These are phyloP conservation scores for Quambalaria eucalypti DNA, from an alignment of 1,284 basidiomycete species.

Conservation along the genomic window DNA sequence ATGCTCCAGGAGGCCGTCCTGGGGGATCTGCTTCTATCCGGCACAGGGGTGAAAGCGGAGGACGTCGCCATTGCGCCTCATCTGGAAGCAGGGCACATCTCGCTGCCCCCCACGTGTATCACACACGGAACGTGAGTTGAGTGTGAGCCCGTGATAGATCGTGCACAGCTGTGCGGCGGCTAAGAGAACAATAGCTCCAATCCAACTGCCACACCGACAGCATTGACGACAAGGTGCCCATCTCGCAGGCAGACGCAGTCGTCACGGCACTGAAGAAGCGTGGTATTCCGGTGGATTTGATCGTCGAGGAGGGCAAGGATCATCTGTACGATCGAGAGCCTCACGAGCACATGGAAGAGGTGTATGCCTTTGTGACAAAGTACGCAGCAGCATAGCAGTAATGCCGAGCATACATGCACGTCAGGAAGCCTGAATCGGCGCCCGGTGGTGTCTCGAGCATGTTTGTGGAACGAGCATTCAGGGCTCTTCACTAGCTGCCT, in stretches of 20 bases:
- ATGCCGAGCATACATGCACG: too few relatives aligned
- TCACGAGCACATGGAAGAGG: slow-evolving; percentile 13
- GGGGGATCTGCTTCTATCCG: slow-evolving; percentile 21
- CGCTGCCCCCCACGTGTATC: slow-evolving; percentile 20
- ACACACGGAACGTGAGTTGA: slow-evolving; percentile 22
- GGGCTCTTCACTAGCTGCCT: too few relatives aligned
- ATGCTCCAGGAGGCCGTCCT: slow-evolving; percentile 14
- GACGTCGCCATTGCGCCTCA: slow-evolving; percentile 20
- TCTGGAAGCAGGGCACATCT: slow-evolving; percentile 10
- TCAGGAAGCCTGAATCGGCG: too few relatives aligned
- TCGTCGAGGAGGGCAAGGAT: slow-evolving; percentile 20
- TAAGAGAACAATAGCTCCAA: too few relatives aligned
- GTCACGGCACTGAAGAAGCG: slow-evolving; percentile 15
- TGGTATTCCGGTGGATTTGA: slow-evolving; percentile 10
- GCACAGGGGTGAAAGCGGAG: slow-evolving; percentile 17
- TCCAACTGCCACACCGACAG: slow-evolving; percentile 5
- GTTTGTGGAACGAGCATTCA: too few relatives aligned
- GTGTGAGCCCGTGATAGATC: too few relatives aligned
- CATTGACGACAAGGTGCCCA: slow-evolving; percentile 32
- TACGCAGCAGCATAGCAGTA: too few relatives aligned
- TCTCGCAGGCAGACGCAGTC: slow-evolving; percentile 23
- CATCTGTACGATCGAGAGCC: slow-evolving; percentile 21
- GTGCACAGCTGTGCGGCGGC: too few relatives aligned
- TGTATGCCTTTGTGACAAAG: slow-evolving; percentile 25
- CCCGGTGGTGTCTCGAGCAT: too few relatives aligned